Evolutionary conservation across 768 basidiomycete species (phyloP), one percentile per base, ranked within the genome.

Genomic region (Lactarius trivialis): DNA sequence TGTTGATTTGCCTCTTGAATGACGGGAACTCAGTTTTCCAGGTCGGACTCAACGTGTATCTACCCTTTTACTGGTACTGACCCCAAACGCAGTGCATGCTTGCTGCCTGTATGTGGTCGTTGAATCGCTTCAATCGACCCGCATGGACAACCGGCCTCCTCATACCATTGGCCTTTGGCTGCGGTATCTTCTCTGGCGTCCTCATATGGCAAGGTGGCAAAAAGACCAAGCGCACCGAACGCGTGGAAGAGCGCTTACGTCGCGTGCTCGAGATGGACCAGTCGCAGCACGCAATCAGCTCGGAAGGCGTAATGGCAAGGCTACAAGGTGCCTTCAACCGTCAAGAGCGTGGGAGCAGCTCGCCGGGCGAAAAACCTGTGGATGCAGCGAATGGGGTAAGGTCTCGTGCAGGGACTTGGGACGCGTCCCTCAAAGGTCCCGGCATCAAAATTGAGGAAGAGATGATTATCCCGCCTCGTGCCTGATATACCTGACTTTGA

Each of bases 11-110:
- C 67, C 76, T 85, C 37, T 71, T 88, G 56, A 85, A 84, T 67
- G 86, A 88, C 67, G 81, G 85, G 41, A 93, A 93, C 73, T 91
- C 89, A 0, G 71, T 90, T 61, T 93, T 93, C 71, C 92, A 93
- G 74, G 85, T 83, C 55, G 39, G 56, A 32, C 65, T 68, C 63
- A 58, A 19, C 52, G 24, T 14, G 34, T 56, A 21, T 26, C 33
- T 45, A 3, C 45, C 12, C 21, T 55, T 52, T 34, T n/a, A 45
- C 60, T 26, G 55, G 24, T 60, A 36, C 67, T 67, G 0, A 61
- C 56, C 34, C 45, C 24, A 36, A 34, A 45, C 45, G 2, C 62
- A 86, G 82, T 77, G 81, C 52, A 78, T 86, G 21, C 74, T 91
- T 7, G 89, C 89, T 68, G 86, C 81, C 11, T 83, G 80, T 50